These are phyloP conservation scores for Trichoderma harzianum DNA, from an alignment of 2,329 filamentous ascomycete genomes.

Conservation along the genomic window DNA sequence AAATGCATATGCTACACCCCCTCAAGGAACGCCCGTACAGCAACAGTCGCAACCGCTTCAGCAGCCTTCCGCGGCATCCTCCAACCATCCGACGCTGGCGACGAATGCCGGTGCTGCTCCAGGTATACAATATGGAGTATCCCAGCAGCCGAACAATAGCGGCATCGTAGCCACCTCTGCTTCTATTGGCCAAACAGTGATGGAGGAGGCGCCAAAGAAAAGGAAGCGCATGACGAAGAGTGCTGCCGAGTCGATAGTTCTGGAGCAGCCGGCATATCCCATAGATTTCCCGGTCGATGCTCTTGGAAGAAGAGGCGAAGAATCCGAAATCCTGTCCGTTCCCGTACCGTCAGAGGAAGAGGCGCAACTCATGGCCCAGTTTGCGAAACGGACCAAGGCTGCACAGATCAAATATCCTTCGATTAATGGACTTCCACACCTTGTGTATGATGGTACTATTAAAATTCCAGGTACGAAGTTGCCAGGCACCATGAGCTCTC, in stretches of 20 bases:
- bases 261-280: conserved; percentile 26
- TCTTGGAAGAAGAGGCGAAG: conserved; percentile 33
- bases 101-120: background rate
- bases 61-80: background rate
- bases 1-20: conserved; percentile 22
- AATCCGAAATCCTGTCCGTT: conserved; percentile 31
- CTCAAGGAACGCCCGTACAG: conserved; percentile 18
- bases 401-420: conserved; percentile 38
- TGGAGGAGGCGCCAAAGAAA: conserved; percentile 36
- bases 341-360: conserved; percentile 36
- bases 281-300: conserved; percentile 32
- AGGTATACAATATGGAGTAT: conserved; percentile 22
- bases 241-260: conserved; percentile 25
- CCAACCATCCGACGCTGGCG: conserved; percentile 1
- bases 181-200: conserved; percentile 20
- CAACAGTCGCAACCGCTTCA: conserved; percentile 19
- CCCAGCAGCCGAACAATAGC: conserved; percentile 25
- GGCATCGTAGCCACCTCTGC: conserved; percentile 13
- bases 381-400: conserved; percentile 37
- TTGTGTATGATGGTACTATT: conserved; percentile 38
- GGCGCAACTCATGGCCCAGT: conserved; percentile 35
- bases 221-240: conserved; percentile 36
- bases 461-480: conserved; percentile 36
- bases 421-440: conserved; percentile 38
- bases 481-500: background rate